These are phyloP conservation scores for Yamadazyma sp. DNA, from an alignment of 805 yeast species.

Conservation along the genomic window DNA sequence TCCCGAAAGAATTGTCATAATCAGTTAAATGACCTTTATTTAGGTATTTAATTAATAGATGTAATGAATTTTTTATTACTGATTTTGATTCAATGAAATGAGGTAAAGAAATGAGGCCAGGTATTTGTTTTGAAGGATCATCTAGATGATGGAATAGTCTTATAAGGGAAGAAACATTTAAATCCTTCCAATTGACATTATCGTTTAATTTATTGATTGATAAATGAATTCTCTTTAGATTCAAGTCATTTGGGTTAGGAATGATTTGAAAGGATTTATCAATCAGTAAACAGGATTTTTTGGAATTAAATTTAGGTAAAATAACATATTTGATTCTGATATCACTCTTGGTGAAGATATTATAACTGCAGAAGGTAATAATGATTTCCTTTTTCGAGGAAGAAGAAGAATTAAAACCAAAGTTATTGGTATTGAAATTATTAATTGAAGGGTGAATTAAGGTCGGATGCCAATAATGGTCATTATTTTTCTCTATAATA, in stretches of 20 bases:
- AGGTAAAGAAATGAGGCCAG: conserved; percentile 55
- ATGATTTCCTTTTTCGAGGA: conserved; percentile 20
- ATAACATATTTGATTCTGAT: conserved; percentile 60
- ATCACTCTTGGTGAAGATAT: conserved; percentile 71
- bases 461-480: conserved; percentile 7
- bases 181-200: conserved; percentile 50
- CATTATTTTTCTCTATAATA: conserved; percentile 14
- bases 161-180: conserved; percentile 55
- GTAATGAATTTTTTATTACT: conserved; percentile 20
- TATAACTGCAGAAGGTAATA: conserved; percentile 66
- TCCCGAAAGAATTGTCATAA: conserved; percentile 28
- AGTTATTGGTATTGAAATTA: background rate
- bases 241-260: conserved; percentile 11
- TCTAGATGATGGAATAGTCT: conserved; percentile 53
- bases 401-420: background rate
- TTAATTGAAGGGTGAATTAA: too few species aligned
- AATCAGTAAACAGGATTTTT: conserved; percentile 15
- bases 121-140: conserved; percentile 52
- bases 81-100: conserved; percentile 25
- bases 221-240: conserved; percentile 3
- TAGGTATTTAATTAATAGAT: conserved; percentile 41
- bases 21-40: conserved; percentile 50
- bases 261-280: conserved; percentile 32
- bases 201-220: conserved; percentile 1
- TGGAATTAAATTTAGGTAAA: conserved; percentile 16